Evolutionary conservation across 1,284 basidiomycete genomes (phyloP).

Genomic region (Boletus smithii): DNA sequence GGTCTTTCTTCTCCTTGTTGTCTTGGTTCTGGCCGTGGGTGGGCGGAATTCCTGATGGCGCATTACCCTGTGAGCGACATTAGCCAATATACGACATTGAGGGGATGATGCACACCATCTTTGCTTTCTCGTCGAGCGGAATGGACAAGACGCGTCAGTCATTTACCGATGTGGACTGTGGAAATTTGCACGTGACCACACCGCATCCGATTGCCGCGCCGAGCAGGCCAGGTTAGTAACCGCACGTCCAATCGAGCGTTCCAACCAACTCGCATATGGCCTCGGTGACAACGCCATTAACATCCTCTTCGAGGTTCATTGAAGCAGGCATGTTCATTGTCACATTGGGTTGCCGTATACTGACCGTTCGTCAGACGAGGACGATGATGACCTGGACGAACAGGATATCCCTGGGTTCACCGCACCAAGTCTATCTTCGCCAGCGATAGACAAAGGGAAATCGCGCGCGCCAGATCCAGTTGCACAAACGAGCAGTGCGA

Average conservation of each 20-base stretch:
- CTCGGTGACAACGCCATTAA: conserved; percentile 48
- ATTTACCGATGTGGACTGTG: conserved; percentile 26
- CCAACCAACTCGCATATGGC: conserved; percentile 20
- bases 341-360: not conserved
- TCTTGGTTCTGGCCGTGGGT: conserved; percentile 42
- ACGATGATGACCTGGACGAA: conserved; percentile 77
- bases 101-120: conserved; percentile 20
- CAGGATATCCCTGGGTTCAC: conserved; percentile 75
- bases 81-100: not conserved
- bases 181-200: conserved; percentile 22
- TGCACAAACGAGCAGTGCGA: conserved; percentile 40
- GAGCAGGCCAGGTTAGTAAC: too few species aligned
- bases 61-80: conserved; percentile 65
- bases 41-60: conserved; percentile 66
- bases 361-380: conserved; percentile 44
- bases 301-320: conserved; percentile 68
- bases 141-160: conserved; percentile 57
- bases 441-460: conserved; percentile 62
- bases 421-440: conserved; percentile 50
- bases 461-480: conserved; percentile 58
- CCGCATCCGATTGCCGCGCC: too few species aligned
- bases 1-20: conserved; percentile 65
- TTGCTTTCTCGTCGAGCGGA: conserved; percentile 7
- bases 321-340: conserved; percentile 52
- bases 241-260: too few species aligned